Base-by-base conservation (phyloP, 2,329 filamentous ascomycete species). In the Epichloe gansuensis region DNA sequence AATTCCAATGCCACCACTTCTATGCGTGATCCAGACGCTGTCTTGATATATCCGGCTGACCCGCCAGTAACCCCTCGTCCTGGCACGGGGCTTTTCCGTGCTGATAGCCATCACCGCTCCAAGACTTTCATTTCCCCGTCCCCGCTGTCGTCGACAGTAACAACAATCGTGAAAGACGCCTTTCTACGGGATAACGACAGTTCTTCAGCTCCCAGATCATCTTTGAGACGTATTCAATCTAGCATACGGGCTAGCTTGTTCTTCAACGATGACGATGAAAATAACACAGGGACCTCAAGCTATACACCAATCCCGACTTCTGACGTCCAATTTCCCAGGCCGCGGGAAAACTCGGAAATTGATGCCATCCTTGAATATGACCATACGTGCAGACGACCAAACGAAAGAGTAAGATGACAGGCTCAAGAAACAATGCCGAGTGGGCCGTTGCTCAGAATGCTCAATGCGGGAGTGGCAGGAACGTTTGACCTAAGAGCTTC, bases 91-190 rank as follows among this genome's bases (percentile, higher is more conserved):
- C 53, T 57, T 57, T 51, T 65, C 60, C 60, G 68, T 57, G 48
- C 62, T 54, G 51, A 62, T 58, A 42, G 58, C 55, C 55, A 64
- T 60, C 55, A 63, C 58, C 56, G 65, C 58, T 55, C 71, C 31
- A 73, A 72, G 35, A 71, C 73, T 2, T 72, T 81, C 39, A 78
- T 80, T 54, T 81, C 77, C 3, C 78, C 78, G 11, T 81, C 78
- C 0, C 78, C 78, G 0, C 69, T 81, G 36, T 79, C 77, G 2
- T 80, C 77, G 0, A 80, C 78, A 1, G 74, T 82, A 39, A 78
- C 71, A 17, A 75, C 76, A 0, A 76, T 78, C 0, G 74, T 82
- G 43, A 74, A 77, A 42, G 78, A 81, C 56, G 75, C 72, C 11
- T 68, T 80, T 34, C 67, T 78, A 2, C 67, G 74, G 11, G 70